A percentile compares a stretch with the other conserved stretches of the same genome.
These are phyloP conservation scores for Calonectria multiphialidica DNA, from an alignment of 2,329 filamentous ascomycete genomes.

Conservation along the genomic window DNA sequence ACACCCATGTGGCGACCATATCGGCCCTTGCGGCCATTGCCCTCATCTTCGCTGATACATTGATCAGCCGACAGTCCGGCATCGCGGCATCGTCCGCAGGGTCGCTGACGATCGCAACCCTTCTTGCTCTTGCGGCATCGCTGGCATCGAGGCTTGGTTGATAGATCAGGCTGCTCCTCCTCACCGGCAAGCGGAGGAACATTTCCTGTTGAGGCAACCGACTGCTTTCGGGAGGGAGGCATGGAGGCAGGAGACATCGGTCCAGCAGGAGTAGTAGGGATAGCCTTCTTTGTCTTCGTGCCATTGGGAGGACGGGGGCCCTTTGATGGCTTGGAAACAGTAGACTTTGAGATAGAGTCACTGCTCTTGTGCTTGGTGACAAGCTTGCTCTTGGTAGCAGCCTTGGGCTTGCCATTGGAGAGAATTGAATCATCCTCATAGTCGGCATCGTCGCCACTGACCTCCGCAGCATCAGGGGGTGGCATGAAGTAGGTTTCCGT, in stretches of 20 bases:
- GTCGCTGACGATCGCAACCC: conserved; percentile 95
- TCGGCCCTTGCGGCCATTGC: conserved; percentile 94
- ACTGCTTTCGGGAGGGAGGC: conserved; percentile 81
- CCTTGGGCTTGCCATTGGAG: conserved; percentile 55
- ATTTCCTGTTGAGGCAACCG: conserved; percentile 70
- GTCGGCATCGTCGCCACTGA: conserved; percentile 51
- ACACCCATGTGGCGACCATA: conserved; percentile 83
- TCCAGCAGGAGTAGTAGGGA: conserved; percentile 51
- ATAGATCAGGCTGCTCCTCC: conserved; percentile 92
- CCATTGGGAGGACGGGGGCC: conserved; percentile 51
- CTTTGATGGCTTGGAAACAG: conserved; percentile 58
- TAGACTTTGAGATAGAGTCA: conserved; percentile 46
- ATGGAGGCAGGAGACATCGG: conserved; percentile 76
- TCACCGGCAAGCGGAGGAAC: conserved; percentile 71
- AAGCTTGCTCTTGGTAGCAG: conserved; percentile 51
- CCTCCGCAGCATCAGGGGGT: conserved; percentile 61
- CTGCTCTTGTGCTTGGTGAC: conserved; percentile 56
- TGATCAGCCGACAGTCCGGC: conserved; percentile 93
- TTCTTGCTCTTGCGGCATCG: conserved; percentile 99
- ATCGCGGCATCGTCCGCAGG: conserved; percentile 95
- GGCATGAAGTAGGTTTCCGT: conserved; percentile 66
- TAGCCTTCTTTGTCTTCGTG: conserved; percentile 65
- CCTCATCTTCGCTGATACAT: conserved; percentile 97
- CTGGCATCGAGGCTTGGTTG: conserved; percentile 96
- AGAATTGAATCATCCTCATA: conserved; percentile 50